phyloP scores from a whole-genome alignment of 1,284 basidiomycete genomes.

The Neotropicomus parvogracilis region DNA sequence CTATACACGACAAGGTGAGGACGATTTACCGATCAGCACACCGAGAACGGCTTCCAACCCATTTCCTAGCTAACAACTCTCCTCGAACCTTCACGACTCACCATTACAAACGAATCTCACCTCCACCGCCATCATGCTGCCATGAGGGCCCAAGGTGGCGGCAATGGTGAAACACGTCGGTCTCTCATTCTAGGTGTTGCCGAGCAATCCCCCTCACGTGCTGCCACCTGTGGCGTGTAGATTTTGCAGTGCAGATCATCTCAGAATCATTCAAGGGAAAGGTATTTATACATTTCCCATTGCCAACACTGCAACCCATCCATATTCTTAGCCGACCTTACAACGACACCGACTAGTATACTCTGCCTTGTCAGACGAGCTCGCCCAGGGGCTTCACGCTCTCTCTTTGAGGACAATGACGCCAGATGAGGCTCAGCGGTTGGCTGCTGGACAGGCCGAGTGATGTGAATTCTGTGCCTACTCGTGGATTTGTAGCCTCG shows the following conservation, averaged over 20 bases:
- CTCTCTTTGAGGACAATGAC: slow-evolving; percentile 74
- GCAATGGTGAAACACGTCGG: slow-evolving; percentile 69
- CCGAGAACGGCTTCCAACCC: slow-evolving; percentile 20
- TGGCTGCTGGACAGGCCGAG: slow-evolving; percentile 17
- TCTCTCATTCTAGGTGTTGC: slow-evolving; percentile 25
- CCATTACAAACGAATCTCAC: slow-evolving; percentile 71
- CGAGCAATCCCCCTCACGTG: slow-evolving; percentile 24
- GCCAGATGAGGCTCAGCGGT: slow-evolving; percentile 44
- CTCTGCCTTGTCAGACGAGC: slow-evolving; percentile 62
- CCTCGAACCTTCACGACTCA: slow-evolving; percentile 55
- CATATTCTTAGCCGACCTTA: slow-evolving; percentile 55
- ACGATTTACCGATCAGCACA: slow-evolving; percentile 20
- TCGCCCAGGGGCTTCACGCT: slow-evolving; percentile 67
- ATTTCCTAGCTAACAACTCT: slow-evolving; percentile 49
- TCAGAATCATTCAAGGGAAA: slow-evolving; percentile 70
- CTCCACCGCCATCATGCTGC: slow-evolving; percentile 73
- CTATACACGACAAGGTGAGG: slow-evolving; percentile 55
- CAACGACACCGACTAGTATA: slow-evolving; percentile 78
- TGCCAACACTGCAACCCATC: slow-evolving; percentile 5
- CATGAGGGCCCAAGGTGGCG: slow-evolving; percentile 64
- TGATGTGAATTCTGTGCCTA: slow-evolving; percentile 26
- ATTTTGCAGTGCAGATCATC: slow-evolving; percentile 70
- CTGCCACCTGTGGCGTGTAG: slow-evolving; percentile 38
- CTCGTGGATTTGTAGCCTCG: slow-evolving; percentile 14
- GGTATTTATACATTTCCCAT: slow-evolving; percentile 39